Base-by-base conservation (phyloP, 768 basidiomycete genomes). In the Mycena polygramma region DNA sequence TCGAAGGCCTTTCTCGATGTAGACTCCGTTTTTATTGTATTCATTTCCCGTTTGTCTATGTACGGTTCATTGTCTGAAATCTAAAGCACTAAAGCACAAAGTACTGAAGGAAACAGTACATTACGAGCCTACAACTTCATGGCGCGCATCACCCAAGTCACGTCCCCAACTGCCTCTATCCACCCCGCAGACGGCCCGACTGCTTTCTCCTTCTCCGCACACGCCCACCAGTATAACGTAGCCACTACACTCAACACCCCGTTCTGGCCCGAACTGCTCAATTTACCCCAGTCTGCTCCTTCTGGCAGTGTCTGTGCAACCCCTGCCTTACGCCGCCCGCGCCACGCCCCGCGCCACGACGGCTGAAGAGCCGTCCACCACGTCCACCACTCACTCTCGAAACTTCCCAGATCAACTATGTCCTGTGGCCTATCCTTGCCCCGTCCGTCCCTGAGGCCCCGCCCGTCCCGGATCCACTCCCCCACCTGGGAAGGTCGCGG, bases 141-240 rank as follows among this genome's bases (percentile, higher is more conserved):
- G 30, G 30, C 30, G 30, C 30, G 30, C 30, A 30, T 30, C 30
- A 6, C 30, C 2, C 6, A 30, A 30, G 30, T 30, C 30, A 30
- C 30, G 6, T 30, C 30, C 30, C 6, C 30, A 2, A 30, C 30
- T 30, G 30, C 30, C 30, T 30, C 30, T 30, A 30, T 2, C 30
- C 30, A 30, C 30, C 6, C 30, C 30, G 30, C 30, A 30, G 30
- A 30, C 30, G 30, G 30, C 30, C 30, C 30, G 6, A 30, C 30
- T 30, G 2, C 30, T 30, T 30, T 30, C 48, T 20, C 48, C 48
- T 41, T 22, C 58, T 46, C 41, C 8, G 58, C 58, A 19, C 41
- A 45, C 4, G 5, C 35, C 60, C 60, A 62, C 60, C 60, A 62
- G 24, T 62, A 62, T 49, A 62, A 30, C 20, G 60, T 20, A 14